Evolutionary conservation across 2,329 filamentous ascomycete species (phyloP), one percentile per base, ranked within the genome.

Genomic region (Fusarium zealandicum): DNA sequence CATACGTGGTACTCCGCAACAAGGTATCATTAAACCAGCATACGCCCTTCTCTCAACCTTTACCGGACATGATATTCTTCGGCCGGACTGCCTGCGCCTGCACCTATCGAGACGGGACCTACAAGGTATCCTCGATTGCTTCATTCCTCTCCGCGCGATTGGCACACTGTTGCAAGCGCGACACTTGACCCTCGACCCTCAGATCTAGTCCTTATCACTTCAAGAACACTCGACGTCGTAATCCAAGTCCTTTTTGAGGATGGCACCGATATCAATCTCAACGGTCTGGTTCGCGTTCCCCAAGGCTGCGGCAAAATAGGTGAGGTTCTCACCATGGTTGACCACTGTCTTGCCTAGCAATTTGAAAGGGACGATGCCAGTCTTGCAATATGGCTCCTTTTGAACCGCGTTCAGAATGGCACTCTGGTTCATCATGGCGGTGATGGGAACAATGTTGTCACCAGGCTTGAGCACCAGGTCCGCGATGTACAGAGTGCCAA

Each of bases 391-490:
- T 4, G 78, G 77, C 55, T 73, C 61, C 51, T 70, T 71, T 12
- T 76, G 73, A 2, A 70, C 61, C 27, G 61, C 46, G 11, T 39
- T 31, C 22, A 88, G 66, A 41, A 88, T 73, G 5, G 74, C 62
- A 6, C 69, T 57, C 64, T 87, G 79, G 46, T 82, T 67, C 63
- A 87, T 78, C 54, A 69, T 78, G 60, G 83, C 81, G 51, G 78
- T 79, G 70, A 89, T 80, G 38, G 76, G 68, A 63, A 82, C 79
- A 13, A 71, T 73, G 73, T 89, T 88, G 64, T 75, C 69, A 51
- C 87, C 88, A 3, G 86, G 87, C 28, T 64, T 68, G 39, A 90
- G 79, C 14, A 79, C 58, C 37, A 90, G 74, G 72, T 88, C 77
- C 59, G 83, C 74, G 56, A 90, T 79, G 57, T 78, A 81, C 7